Percentiles rank a stretch among this genome's conserved stretches.
These are phyloP conservation scores for Lathyrus oleraceus DNA, from an alignment of 306 rosid genomes.

Conservation along the genomic window DNA sequence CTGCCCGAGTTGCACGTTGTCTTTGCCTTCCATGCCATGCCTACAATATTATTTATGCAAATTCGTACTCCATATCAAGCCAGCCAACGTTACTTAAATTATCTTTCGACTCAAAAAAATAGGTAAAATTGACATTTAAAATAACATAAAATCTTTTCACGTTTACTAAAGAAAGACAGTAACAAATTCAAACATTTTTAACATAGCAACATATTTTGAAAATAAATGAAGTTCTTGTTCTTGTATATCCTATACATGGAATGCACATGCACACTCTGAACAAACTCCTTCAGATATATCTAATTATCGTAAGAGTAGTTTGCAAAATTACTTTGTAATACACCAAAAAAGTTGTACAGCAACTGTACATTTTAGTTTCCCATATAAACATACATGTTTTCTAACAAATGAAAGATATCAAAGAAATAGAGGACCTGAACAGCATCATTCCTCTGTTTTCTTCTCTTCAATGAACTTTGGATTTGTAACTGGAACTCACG, in stretches of 20 bases:
- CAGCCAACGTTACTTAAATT: slow-evolving; percentile 3
- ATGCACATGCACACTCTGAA: neutral
- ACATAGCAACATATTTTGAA: neutral
- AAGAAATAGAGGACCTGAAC: slow-evolving; percentile 59
- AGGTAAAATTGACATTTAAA: neutral
- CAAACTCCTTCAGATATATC: neutral
- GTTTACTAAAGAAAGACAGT: neutral
- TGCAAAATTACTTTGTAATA: neutral
- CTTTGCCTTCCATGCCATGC: slow-evolving; percentile 99
- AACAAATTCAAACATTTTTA: neutral
- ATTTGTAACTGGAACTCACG: slow-evolving; percentile 93
- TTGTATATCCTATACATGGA: slow-evolving; percentile 21
- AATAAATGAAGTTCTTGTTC: neutral
- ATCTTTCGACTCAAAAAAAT: slow-evolving; percentile 12
- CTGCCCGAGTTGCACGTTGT: slow-evolving; percentile 93
- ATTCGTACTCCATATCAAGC: slow-evolving; percentile 28
- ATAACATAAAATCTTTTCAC: neutral
- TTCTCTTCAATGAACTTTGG: slow-evolving; percentile 79
- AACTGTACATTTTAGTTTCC: slow-evolving; percentile 7
- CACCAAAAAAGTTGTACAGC: slow-evolving; percentile 15
- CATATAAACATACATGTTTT: slow-evolving; percentile 11
- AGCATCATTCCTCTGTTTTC: slow-evolving; percentile 86
- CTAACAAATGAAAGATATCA: slow-evolving; percentile 24
- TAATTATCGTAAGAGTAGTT: slow-evolving; percentile 7
- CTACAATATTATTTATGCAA: slow-evolving; percentile 46